A percentile compares a stretch with the other conserved stretches of the same genome.
phyloP scores from a whole-genome alignment of 345 rosid species.

The Capsella bursapastoris region DNA sequence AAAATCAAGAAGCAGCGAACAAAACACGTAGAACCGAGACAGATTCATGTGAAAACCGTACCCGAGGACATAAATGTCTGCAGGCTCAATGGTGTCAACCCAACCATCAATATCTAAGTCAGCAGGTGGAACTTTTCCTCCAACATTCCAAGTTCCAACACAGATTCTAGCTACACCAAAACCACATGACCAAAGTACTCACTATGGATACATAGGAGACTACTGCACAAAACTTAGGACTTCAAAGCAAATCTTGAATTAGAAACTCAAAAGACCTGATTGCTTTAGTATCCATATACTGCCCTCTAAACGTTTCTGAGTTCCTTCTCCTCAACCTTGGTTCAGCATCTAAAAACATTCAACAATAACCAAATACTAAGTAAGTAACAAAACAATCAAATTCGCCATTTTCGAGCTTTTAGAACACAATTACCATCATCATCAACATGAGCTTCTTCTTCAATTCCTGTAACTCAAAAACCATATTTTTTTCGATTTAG shows the following conservation, averaged over 20 bases:
- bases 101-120: constrained; percentile 80
- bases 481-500: not conserved
- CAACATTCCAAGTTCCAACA: constrained; percentile 86
- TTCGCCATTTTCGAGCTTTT: not conserved
- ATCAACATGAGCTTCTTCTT: constrained; percentile 19
- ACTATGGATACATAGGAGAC: not conserved
- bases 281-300: constrained; percentile 79
- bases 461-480: constrained; percentile 15
- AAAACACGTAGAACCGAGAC: not conserved
- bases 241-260: not conserved
- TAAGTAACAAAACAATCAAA: not conserved
- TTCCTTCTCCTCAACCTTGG: constrained; percentile 62
- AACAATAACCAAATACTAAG: not conserved
- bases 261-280: constrained; percentile 52
- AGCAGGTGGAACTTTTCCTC: constrained; percentile 71
- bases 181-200: constrained; percentile 11
- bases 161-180: constrained; percentile 53
- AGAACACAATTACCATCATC: constrained; percentile 4
- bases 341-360: constrained; percentile 29
- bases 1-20: not conserved
- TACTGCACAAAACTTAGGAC: not conserved
- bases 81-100: constrained; percentile 68
- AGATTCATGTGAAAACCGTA: constrained; percentile 24
- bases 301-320: constrained; percentile 82
- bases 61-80: constrained; percentile 85